phyloP scores from a whole-genome alignment of 208 protist genomes.

The Endotrypanum monterogeii region DNA sequence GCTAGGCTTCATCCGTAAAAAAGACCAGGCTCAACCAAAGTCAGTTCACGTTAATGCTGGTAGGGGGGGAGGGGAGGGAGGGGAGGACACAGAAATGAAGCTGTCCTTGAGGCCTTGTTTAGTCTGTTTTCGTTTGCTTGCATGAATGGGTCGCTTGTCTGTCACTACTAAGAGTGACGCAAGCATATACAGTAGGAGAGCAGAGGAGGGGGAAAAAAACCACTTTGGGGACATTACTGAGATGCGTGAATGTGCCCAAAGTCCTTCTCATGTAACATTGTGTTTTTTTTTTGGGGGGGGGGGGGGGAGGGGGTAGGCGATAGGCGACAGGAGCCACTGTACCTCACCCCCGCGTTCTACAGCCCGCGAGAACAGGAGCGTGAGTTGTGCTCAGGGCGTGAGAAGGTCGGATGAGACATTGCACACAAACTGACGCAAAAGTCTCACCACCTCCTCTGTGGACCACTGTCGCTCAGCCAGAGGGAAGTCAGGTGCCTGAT shows the following conservation, averaged over 20 bases:
- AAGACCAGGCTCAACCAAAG: no score
- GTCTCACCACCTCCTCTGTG: background rate
- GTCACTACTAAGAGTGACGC: no score
- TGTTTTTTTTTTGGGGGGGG: no score
- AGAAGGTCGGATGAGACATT: background rate
- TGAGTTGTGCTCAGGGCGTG: background rate
- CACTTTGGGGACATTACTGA: background rate
- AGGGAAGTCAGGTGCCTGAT: background rate
- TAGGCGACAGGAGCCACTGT: no score
- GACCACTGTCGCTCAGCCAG: slow-evolving; percentile 7
- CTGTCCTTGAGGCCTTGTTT: no score
- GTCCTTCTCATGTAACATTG: background rate
- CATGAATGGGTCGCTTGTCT: no score
- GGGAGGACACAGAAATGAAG: no score
- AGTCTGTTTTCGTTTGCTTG: background rate
- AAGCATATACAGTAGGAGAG: background rate
- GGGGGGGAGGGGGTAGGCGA: no score
- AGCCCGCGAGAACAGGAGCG: background rate
- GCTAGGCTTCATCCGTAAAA: no score
- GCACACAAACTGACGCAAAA: background rate
- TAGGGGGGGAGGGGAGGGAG: no score
- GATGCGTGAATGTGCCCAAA: background rate
- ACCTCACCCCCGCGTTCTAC: no score
- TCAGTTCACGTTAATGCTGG: no score
- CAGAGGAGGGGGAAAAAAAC: background rate